Conservation (phyloP, 2,329 filamentous ascomycete species). For the Metarhizium anisopliae region DNA sequence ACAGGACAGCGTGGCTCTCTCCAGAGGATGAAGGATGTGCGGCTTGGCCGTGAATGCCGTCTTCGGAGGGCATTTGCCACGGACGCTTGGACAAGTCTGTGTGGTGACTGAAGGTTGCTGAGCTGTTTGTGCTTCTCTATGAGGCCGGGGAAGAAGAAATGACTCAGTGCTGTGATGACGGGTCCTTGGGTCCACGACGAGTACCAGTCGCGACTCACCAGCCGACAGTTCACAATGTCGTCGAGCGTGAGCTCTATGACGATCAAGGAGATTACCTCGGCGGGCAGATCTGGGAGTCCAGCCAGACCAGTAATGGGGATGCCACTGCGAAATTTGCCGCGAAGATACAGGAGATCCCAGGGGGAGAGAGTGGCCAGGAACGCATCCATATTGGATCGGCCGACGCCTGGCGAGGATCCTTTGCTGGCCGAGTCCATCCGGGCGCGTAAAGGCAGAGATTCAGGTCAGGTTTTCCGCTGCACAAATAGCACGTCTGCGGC, state of each 20-base stretch:
- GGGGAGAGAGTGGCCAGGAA: constrained; percentile 16
- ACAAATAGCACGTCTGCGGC: too few relatives aligned
- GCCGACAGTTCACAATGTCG: constrained; percentile 16
- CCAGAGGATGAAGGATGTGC: constrained; percentile 10
- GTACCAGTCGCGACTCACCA: constrained; percentile 19
- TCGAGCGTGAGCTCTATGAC: constrained; percentile 13
- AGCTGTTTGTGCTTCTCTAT: constrained; percentile 7
- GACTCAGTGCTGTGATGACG: constrained; percentile 13
- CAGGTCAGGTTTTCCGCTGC: too few relatives aligned
- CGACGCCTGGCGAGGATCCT: too few relatives aligned
- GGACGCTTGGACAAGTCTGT: neutral
- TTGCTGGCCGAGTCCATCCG: neutral
- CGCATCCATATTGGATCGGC: constrained; percentile 11
- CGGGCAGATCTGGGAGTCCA: constrained; percentile 16
- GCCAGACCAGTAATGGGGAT: constrained; percentile 15
- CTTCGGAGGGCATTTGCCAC: constrained; percentile 7
- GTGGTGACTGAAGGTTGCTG: neutral
- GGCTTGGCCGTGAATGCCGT: constrained; percentile 6
- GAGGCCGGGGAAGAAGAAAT: constrained; percentile 19
- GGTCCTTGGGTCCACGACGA: constrained; percentile 14
- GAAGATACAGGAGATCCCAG: constrained; percentile 19
- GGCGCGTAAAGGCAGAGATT: neutral
- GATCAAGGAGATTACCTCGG: constrained; percentile 18
- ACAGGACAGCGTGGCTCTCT: neutral
- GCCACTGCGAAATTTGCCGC: constrained; percentile 9